These are phyloP conservation scores for Crotalaria pallida DNA, from an alignment of 306 rosid species.

Conservation along the genomic window DNA sequence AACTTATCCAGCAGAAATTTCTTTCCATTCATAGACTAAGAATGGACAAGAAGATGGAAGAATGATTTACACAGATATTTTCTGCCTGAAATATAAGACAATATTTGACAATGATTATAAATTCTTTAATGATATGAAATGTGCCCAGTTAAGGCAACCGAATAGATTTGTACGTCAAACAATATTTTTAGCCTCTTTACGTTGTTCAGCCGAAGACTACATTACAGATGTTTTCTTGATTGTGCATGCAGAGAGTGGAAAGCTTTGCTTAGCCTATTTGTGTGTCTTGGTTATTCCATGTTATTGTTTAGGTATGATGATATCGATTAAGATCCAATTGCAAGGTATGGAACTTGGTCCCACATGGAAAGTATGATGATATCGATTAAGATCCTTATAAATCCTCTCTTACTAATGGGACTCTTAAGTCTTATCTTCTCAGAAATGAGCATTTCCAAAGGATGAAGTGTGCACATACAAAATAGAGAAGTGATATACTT, in stretches of 20 bases:
- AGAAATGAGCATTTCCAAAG: not conserved
- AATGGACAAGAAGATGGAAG: not conserved
- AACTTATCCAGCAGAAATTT: not conserved
- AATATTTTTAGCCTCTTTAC: not conserved
- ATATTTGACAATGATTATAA: not conserved
- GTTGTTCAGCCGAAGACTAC: not conserved
- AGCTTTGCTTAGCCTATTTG: not conserved
- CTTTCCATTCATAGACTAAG: not conserved
- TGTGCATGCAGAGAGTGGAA: not conserved
- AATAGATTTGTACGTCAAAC: not conserved
- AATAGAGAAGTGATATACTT: not conserved
- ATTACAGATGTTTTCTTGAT: not conserved
- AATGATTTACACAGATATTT: not conserved
- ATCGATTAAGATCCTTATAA: too few relatives aligned
- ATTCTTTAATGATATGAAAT: not conserved
- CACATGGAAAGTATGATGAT: too few relatives aligned
- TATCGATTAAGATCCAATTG: too few relatives aligned
- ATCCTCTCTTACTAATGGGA: too few relatives aligned
- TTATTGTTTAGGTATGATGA: too few relatives aligned
- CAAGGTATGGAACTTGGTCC: too few relatives aligned
- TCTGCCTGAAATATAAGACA: not conserved
- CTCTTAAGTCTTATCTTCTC: not conserved
- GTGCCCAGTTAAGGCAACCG: not conserved
- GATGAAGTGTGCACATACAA: not conserved
- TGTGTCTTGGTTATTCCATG: not conserved